Percentiles rank a stretch among this genome's conserved stretches.
Conservation (phyloP, 78 protist genomes). For the Chrysochromulina tobinii region DNA sequence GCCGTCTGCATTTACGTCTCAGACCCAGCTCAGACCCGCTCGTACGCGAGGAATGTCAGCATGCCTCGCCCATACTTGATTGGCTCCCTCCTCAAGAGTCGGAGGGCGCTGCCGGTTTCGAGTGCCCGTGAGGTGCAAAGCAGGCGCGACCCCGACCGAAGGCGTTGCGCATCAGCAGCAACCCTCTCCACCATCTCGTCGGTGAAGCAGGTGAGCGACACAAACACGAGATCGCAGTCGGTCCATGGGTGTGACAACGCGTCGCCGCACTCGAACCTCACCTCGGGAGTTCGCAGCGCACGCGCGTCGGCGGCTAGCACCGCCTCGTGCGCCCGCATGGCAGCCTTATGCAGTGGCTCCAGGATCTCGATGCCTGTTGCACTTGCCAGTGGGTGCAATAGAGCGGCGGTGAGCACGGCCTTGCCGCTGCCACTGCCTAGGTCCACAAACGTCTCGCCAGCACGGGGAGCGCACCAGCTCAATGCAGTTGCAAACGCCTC, state of each 20-base stretch:
- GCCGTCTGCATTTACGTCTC: no score
- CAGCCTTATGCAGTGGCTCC: neutral
- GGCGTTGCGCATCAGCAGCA: no score
- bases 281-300: neutral
- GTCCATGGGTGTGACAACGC: neutral
- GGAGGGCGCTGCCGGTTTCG: no score
- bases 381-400: neutral
- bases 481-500: neutral
- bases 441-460: neutral
- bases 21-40: no score
- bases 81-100: no score
- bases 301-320: neutral
- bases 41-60: no score
- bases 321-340: neutral
- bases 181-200: neutral
- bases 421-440: neutral
- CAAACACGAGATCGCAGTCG: neutral
- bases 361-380: neutral
- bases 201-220: neutral
- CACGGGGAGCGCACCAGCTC: neutral
- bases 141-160: no score
- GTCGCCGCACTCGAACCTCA: neutral
- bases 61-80: no score
- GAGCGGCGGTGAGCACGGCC: neutral
- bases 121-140: no score